Evolutionary conservation across 305 asterid genomes (phyloP).

Genomic region (Fraxinus albicans): DNA sequence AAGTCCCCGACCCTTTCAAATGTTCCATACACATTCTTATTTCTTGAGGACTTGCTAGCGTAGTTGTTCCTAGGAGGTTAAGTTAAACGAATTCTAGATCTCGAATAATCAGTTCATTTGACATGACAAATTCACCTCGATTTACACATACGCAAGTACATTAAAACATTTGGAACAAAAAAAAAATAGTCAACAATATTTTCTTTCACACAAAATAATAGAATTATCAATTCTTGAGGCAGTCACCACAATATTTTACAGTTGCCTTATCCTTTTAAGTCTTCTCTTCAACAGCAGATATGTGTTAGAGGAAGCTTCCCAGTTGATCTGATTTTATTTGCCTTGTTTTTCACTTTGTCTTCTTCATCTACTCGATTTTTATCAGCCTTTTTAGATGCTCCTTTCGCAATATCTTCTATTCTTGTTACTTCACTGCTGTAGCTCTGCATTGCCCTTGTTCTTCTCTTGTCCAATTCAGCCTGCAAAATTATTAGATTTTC

Average conservation of each 20-base stretch:
- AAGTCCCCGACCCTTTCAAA: too few species aligned
- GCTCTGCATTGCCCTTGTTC: constrained; percentile 46
- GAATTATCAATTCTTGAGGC: not conserved
- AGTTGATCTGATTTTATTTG: constrained; percentile 68
- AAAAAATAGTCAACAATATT: not conserved
- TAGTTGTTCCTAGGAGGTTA: too few species aligned
- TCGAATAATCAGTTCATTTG: not conserved
- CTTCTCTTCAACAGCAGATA: constrained; percentile 56
- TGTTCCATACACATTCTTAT: not conserved
- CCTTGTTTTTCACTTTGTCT: constrained; percentile 58
- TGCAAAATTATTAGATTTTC: constrained; percentile 30
- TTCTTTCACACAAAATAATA: constrained; percentile 3
- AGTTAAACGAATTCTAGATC: not conserved
- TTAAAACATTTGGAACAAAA: not conserved
- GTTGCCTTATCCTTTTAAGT: constrained; percentile 6
- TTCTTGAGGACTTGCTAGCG: not conserved
- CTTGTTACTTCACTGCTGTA: constrained; percentile 44
- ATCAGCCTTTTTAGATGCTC: constrained; percentile 63
- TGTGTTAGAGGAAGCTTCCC: constrained; percentile 77
- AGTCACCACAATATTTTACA: constrained; percentile 22
- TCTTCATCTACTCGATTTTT: constrained; percentile 65
- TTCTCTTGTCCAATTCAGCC: constrained; percentile 72
- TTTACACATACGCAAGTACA: not conserved
- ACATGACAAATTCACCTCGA: not conserved
- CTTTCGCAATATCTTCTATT: constrained; percentile 51